These are phyloP conservation scores for Trichoderma gracile DNA, from an alignment of 2,329 filamentous ascomycete genomes.

Conservation along the genomic window DNA sequence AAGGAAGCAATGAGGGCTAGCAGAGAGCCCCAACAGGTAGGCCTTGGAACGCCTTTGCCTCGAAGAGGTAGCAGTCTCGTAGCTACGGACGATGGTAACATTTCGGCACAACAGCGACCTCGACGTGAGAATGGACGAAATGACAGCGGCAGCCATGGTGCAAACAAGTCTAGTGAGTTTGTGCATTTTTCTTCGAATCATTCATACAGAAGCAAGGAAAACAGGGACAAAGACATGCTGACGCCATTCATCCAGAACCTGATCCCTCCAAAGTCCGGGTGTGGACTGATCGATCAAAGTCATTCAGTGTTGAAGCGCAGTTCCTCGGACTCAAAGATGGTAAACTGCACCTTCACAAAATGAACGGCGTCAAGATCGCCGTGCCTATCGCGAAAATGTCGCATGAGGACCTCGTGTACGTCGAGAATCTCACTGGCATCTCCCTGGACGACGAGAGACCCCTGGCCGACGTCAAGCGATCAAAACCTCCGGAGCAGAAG, in stretches of 20 bases:
- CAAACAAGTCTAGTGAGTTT: constrained; percentile 70
- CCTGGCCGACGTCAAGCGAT: constrained; percentile 75
- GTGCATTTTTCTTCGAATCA: background rate
- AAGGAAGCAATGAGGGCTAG: constrained; percentile 72
- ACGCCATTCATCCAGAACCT: constrained; percentile 60
- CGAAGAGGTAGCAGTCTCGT: constrained; percentile 77
- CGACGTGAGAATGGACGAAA: constrained; percentile 66
- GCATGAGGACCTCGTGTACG: constrained; percentile 89
- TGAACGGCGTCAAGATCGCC: constrained; percentile 97
- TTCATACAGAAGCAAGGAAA: background rate
- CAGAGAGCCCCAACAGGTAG: constrained; percentile 66
- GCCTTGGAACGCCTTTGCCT: constrained; percentile 72
- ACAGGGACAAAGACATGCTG: background rate
- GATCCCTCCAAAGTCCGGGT: constrained; percentile 80
- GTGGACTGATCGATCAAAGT: constrained; percentile 94
- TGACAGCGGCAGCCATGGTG: constrained; percentile 54
- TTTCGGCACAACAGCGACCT: constrained; percentile 69
- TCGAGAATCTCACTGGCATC: constrained; percentile 82
- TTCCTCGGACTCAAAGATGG: constrained; percentile 93
- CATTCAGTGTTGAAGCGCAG: constrained; percentile 96
- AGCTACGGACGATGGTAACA: constrained; percentile 65
- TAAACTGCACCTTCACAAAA: constrained; percentile 96
- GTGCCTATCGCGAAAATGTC: constrained; percentile 97
- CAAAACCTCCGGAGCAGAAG: constrained; percentile 41
- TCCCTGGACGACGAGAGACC: constrained; percentile 95